Evolutionary conservation across 257 asterid species (phyloP).

Genomic region (Sherardia arvensis): DNA sequence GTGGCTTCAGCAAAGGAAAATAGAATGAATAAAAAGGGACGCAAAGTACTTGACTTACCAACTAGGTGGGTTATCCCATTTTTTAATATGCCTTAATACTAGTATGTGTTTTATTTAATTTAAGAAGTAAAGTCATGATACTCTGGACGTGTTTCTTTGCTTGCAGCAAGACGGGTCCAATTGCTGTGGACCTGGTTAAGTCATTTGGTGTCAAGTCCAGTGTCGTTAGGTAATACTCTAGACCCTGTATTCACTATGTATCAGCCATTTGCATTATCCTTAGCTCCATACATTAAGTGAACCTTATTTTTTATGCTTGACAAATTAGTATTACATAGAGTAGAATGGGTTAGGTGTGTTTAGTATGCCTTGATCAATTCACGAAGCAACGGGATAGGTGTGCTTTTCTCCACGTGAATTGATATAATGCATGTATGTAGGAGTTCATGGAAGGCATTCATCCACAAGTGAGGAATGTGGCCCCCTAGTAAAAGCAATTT

Average conservation of each 20-base stretch:
- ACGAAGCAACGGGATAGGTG: too few species aligned
- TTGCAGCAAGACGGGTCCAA: conserved; percentile 61
- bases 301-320: neutral
- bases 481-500: neutral
- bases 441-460: too few species aligned
- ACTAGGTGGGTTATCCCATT: conserved; percentile 36
- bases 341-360: too few species aligned
- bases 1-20: conserved; percentile 91
- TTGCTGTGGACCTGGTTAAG: conserved; percentile 80
- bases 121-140: conserved; percentile 3
- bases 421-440: neutral
- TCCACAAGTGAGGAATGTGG: neutral
- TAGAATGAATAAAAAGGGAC: conserved; percentile 74
- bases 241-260: neutral
- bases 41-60: conserved; percentile 58
- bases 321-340: neutral
- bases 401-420: too few species aligned
- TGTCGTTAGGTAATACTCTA: conserved; percentile 53
- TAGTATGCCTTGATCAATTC: too few species aligned
- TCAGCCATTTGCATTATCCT: neutral
- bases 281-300: neutral
- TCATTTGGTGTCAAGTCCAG: conserved; percentile 69
- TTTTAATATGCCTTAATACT: neutral
- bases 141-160: conserved; percentile 4
- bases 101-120: neutral